phyloP scores from a whole-genome alignment of 352 stramenopile genomes.

The Peronospora belbahrii region DNA sequence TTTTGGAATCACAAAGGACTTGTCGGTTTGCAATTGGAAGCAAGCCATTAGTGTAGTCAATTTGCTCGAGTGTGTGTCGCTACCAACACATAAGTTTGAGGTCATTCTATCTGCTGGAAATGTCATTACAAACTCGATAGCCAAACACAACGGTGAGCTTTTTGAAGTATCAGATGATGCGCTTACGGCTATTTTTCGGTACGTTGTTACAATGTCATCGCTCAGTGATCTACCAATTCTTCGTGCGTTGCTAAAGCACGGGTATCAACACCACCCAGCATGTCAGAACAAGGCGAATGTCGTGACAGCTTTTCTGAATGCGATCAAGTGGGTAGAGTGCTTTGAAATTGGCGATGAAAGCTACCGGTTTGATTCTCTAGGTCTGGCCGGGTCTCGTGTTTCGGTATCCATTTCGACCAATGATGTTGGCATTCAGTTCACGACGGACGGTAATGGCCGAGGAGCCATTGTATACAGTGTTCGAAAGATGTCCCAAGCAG shows the following conservation, averaged over 20 bases:
- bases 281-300: constrained; percentile 59
- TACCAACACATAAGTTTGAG: constrained; percentile 80
- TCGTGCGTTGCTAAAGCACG: constrained; percentile 43
- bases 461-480: constrained; percentile 71
- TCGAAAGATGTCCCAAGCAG: constrained; percentile 75
- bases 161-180: constrained; percentile 55
- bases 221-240: constrained; percentile 49
- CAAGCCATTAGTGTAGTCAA: constrained; percentile 46
- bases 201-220: constrained; percentile 54
- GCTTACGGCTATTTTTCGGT: constrained; percentile 60
- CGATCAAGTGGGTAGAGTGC: constrained; percentile 69
- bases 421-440: constrained; percentile 80
- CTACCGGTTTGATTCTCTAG: constrained; percentile 36
- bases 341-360: constrained; percentile 38
- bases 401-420: constrained; percentile 77
- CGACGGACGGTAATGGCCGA: constrained; percentile 63
- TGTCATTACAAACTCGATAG: constrained; percentile 42
- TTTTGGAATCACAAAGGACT: constrained; percentile 57
- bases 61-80: constrained; percentile 64
- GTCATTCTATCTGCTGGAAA: constrained; percentile 53
- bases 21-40: constrained; percentile 59
- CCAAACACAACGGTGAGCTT: constrained; percentile 40
- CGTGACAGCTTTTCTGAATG: constrained; percentile 60
- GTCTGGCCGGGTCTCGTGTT: constrained; percentile 46
- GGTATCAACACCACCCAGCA: constrained; percentile 60